phyloP scores from a whole-genome alignment of 2,329 filamentous ascomycete species.

The Coniella vitis region DNA sequence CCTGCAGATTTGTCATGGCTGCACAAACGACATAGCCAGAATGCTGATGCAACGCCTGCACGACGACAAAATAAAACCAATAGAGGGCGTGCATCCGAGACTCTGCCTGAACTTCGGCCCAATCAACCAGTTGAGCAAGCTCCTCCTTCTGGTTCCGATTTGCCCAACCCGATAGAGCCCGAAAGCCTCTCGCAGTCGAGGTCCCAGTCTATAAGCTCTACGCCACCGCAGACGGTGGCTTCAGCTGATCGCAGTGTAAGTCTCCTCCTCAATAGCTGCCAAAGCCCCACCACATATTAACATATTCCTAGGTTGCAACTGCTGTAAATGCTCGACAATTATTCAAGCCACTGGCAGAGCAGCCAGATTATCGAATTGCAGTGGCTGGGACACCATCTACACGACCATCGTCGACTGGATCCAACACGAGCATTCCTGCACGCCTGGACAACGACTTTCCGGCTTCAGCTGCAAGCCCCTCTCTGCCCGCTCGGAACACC shows the following conservation, averaged over 20 bases:
- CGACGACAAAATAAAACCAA: neutral
- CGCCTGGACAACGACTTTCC: neutral
- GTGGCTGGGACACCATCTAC: neutral
- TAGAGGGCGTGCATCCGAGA: neutral
- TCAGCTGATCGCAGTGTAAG: constrained; percentile 4
- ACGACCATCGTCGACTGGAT: constrained; percentile 9
- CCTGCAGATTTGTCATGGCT: constrained; percentile 5
- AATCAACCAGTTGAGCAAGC: neutral
- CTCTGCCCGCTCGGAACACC: neutral
- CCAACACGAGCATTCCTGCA: constrained; percentile 10
- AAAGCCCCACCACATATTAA: too few species aligned
- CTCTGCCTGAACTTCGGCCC: neutral
- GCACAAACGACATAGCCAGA: constrained; percentile 5
- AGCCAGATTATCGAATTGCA: constrained; percentile 1
- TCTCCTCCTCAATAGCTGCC: neutral
- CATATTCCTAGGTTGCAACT: neutral
- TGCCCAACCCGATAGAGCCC: constrained; percentile 1
- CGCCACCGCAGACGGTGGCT: neutral
- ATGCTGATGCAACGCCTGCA: neutral
- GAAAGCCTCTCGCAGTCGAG: constrained; percentile 10
- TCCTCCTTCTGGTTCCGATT: constrained; percentile 1
- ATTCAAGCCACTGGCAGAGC: neutral
- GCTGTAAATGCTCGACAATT: neutral
- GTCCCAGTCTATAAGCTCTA: constrained; percentile 9
- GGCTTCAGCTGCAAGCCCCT: neutral